Evolutionary conservation across 306 rosid genomes (phyloP), one percentile per base, ranked within the genome.

Genomic region (Macrotyloma uniflorum): DNA sequence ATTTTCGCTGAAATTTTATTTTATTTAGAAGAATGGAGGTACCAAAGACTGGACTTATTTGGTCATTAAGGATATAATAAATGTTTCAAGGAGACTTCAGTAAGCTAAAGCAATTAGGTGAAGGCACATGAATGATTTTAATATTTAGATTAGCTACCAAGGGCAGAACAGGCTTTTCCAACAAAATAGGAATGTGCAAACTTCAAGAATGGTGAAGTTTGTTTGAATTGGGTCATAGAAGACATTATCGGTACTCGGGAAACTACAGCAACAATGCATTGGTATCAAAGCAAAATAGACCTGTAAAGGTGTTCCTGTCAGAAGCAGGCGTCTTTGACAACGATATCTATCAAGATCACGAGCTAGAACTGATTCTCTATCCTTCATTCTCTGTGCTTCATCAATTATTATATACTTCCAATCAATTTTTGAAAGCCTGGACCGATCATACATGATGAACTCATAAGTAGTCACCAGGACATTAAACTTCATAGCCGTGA

Each of bases 281-380:
- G 3, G 24, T 20, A 49, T 72, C 50, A 58, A 49, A 74, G 70
- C 32, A 85, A 18, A 77, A 24, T 74, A 70, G 36, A 92, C 98
- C 98, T 95, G 98, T 78, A 95, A 86, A 12, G 98, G 98, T 49
- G 98, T 95, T 83, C 98, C 98, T 22, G 98, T 95, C 81, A 95
- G 85, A 80, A 95, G 98, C 80, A 95, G 79, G 74, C 98, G 97
- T 83, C 98, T 86, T 75, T 89, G 98, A 84, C 98, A 95, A 55
- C 93, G 96, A 77, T 92, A 95, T 80, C 97, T 89, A 82, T 95
- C 98, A 85, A 95, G 98, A 83, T 95, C 98, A 59, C 98, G 98
- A 5, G 98, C 98, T 57, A 81, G 76, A 75, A 81, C 85, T 5
- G 85, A 81, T 55, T 81, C 85, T 49, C 85, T 81, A 69, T 81